Percentiles rank a stretch among this genome's conserved stretches.
Conservation (phyloP, 1,284 basidiomycete species). For the Sporisorium sorghi region DNA sequence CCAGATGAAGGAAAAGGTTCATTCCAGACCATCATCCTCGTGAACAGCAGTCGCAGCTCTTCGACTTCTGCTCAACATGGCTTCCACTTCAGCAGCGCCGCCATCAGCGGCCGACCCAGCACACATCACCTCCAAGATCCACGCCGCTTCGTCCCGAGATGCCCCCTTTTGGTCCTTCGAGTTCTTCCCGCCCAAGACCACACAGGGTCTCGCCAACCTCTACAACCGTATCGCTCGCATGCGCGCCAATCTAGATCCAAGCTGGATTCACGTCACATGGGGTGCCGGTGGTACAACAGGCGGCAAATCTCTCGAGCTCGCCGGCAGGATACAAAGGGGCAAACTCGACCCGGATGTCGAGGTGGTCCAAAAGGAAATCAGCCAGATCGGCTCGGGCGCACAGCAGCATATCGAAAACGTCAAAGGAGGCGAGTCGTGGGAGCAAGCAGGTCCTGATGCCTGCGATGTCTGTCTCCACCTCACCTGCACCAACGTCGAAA, state of each 20-base stretch:
- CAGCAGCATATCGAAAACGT: constrained; percentile 30
- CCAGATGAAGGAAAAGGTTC: neutral
- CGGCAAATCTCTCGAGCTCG: constrained; percentile 85
- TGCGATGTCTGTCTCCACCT: constrained; percentile 92
- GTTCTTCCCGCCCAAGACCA: constrained; percentile 96
- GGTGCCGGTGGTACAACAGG: constrained; percentile 94
- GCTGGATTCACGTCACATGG: constrained; percentile 83
- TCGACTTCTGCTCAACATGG: neutral
- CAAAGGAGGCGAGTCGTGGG: constrained; percentile 25
- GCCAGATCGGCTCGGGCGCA: constrained; percentile 8
- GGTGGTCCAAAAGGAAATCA: constrained; percentile 15
- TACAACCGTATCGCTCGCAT: constrained; percentile 64
- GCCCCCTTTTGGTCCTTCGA: constrained; percentile 75
- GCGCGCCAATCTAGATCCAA: constrained; percentile 77
- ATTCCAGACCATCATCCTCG: neutral
- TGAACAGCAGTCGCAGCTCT: neutral
- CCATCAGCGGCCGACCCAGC: constrained; percentile 28
- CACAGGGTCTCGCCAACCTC: constrained; percentile 81
- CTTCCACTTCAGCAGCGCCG: constrained; percentile 4
- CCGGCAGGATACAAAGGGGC: constrained; percentile 63
- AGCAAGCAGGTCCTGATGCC: constrained; percentile 76
- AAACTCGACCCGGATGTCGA: constrained; percentile 45
- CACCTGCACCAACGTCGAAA: constrained; percentile 94
- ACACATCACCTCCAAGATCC: constrained; percentile 49
- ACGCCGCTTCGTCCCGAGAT: constrained; percentile 23